Percentiles rank a stretch among this genome's conserved stretches.
Evolutionary conservation across 106 monocot species (phyloP).

Genomic region (Acorus gramineus): DNA sequence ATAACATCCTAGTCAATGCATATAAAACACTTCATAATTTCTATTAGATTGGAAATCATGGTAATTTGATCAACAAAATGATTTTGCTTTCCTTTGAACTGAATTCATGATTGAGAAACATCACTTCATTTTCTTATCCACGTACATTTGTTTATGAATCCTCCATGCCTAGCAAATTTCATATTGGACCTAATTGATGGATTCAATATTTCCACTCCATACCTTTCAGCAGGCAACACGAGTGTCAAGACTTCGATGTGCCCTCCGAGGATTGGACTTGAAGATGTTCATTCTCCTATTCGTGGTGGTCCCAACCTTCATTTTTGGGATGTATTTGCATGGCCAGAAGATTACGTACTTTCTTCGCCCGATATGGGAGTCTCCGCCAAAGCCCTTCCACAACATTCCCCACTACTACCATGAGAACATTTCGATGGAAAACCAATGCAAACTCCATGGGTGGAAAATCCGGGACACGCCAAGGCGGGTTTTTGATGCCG

Average conservation of each 20-base stretch:
- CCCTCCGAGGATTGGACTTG: conserved; percentile 55
- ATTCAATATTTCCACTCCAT: no score
- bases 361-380: conserved; percentile 74
- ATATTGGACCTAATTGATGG: no score
- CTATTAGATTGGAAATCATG: no score
- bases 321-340: conserved; percentile 50
- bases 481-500: conserved; percentile 82
- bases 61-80: no score
- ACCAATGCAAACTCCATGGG: conserved; percentile 73
- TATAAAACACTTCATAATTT: no score
- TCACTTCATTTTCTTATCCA: no score
- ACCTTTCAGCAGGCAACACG: conserved; percentile 35
- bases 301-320: conserved; percentile 36
- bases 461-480: conserved; percentile 76
- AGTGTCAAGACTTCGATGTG: conserved; percentile 58
- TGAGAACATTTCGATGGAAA: conserved; percentile 51
- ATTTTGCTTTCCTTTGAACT: no score
- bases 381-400: conserved; percentile 72
- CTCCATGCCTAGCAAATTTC: no score
- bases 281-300: conserved; percentile 45
- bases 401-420: conserved; percentile 80
- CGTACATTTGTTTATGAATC: no score
- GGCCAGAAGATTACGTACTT: conserved; percentile 89
- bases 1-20: no score
- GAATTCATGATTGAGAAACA: no score